Evolutionary conservation across 176 grass and related monocot genomes (phyloP), one percentile per base, ranked within the genome.

Genomic region (Thalia dealbata): DNA sequence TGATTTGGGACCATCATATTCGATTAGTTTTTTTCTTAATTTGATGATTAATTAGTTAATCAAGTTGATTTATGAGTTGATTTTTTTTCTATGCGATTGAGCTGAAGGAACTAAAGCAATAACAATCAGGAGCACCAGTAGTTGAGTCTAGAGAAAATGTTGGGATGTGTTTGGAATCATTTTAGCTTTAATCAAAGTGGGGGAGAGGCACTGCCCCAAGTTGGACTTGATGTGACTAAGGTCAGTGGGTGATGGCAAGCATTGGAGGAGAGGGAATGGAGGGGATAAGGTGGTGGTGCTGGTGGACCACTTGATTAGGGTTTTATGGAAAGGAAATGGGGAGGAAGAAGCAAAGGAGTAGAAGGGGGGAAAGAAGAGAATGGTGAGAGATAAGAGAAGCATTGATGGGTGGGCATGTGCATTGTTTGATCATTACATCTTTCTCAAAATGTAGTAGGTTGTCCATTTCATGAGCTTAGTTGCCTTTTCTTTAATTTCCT

Each of bases 151-250:
- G n/a, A n/a, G n/a, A n/a, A n/a, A n/a, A 58, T 58, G 2, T 13
- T 23, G 86, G 80, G 59, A 79, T 89, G 44, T 73, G 72, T 27
- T 30, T 48, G 73, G 44, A 69, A 38, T 65, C 24, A 62, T 72
- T 74, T 41, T 12, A 18, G 7, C 51, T 74, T 74, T 74, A 15
- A 41, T 61, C 35, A 7, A 43, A 73, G 72, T 61, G 52, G 21
- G 72, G 29, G 10, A 26, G 52, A 23, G 52, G 29, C 18, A 24
- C 71, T 41, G n/a, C 59, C 50, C 25, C 71, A 58, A 60, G 51
- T 73, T 59, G 52, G 12, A 26, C 18, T 54, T 72, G 70, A 73
- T 73, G 70, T 73, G 70, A 73, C 70, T 25, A 73, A 54, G 48
- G 69, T 72, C 32, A 38, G 32, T 23, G 3, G 3, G 55, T 60